A percentile compares a stretch with the other conserved stretches of the same genome.
Conservation (phyloP, 352 stramenopile species). For the Phytophthora pini region DNA sequence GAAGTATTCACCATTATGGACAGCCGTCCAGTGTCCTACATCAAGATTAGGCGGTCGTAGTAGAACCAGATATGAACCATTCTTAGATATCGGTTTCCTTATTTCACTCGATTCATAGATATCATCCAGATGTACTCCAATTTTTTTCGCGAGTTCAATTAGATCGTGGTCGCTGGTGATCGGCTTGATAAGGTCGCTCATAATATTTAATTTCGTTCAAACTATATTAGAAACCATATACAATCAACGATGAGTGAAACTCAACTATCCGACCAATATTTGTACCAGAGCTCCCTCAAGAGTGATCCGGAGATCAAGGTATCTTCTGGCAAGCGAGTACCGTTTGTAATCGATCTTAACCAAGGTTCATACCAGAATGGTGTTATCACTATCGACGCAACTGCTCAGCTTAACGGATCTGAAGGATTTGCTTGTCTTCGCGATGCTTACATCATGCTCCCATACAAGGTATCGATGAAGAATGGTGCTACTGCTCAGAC, state of each 20-base stretch:
- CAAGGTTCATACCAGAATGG: constrained; percentile 16
- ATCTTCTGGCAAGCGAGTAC: neutral
- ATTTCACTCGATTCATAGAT: constrained; percentile 29
- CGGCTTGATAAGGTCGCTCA: neutral
- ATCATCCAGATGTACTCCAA: constrained; percentile 3
- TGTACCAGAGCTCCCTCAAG: constrained; percentile 14
- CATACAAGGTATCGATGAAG: constrained; percentile 15
- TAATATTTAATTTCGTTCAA: constrained; percentile 15
- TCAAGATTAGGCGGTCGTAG: constrained; percentile 6
- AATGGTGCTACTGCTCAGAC: neutral
- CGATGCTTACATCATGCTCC: constrained; percentile 10
- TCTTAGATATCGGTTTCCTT: neutral
- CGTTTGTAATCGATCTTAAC: constrained; percentile 14
- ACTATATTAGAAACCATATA: constrained; percentile 21
- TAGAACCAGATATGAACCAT: constrained; percentile 16
- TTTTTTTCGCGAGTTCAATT: constrained; percentile 2
- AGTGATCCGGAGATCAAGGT: neutral
- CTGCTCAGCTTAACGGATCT: constrained; percentile 9
- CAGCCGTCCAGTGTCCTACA: constrained; percentile 20
- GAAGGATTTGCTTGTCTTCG: constrained; percentile 13
- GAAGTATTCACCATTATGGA: constrained; percentile 18
- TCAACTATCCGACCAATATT: constrained; percentile 17
- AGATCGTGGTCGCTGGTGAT: too few relatives aligned
- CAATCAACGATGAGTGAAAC: constrained; percentile 16
- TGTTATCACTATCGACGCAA: constrained; percentile 18